phyloP scores from a whole-genome alignment of 1,284 basidiomycete genomes.

The Meira miltonrushii region DNA sequence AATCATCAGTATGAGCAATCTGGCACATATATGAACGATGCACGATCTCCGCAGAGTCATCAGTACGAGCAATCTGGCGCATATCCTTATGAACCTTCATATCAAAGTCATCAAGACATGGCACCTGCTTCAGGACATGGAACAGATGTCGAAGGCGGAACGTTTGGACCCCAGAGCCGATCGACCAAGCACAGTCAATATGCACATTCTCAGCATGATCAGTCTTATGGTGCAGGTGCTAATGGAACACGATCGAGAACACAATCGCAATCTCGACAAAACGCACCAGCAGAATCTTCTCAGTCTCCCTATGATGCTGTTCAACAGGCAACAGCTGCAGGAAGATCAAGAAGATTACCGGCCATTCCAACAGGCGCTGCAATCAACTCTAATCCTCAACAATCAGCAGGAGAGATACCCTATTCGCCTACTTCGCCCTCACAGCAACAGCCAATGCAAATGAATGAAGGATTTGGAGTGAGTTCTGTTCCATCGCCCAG shows the following conservation, averaged over 20 bases:
- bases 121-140: too few species aligned
- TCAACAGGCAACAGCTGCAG: constrained; percentile 6
- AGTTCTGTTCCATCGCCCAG: neutral
- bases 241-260: neutral
- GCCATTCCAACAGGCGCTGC: constrained; percentile 1
- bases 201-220: neutral
- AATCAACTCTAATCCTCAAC: constrained; percentile 7
- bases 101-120: too few species aligned
- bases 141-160: too few species aligned
- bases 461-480: constrained; percentile 17
- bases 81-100: too few species aligned
- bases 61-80: too few species aligned
- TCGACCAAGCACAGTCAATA: neutral
- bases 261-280: neutral
- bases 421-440: constrained; percentile 9
- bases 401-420: constrained; percentile 18
- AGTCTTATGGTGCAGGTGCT: neutral
- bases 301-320: constrained; percentile 1
- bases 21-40: too few species aligned
- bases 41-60: too few species aligned
- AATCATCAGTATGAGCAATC: too few species aligned
- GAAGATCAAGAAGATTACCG: constrained; percentile 13
- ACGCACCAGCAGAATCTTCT: neutral
- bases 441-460: constrained; percentile 11
- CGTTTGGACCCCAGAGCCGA: too few species aligned